Evolutionary conservation across 176 grass and related monocot species (phyloP), one percentile per base, ranked within the genome.

Genomic region (Typha latifolia): DNA sequence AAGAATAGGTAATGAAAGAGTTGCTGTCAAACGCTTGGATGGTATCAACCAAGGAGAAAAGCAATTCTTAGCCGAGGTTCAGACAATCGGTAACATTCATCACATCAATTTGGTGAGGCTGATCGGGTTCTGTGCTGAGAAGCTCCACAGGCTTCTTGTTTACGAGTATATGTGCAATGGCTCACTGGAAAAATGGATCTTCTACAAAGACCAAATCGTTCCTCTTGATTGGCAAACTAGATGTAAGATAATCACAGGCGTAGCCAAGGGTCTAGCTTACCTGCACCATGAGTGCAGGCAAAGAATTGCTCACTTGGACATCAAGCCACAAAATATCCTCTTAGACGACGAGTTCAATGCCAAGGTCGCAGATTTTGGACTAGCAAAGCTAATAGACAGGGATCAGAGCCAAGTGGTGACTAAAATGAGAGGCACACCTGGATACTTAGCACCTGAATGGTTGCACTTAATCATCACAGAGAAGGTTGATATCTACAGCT

Each of bases 391-490:
- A 22, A 89, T 94, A 4, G 85, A 94, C 32, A 84, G 85, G 63
- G 90, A 94, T 49, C 76, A 94, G 67, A 89, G 90, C 47, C 70
- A 94, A 62, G 79, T 94, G 53, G 85, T 94, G 82, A 94, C 85
- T 61, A 88, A 84, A 85, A 66, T 89, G 27, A 82, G 82, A 74
- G 90, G 85, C 50, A 94, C 90, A 69, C 81, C 80, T 12, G 79
- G 85, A 51, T 94, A 94, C 75, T 76, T 94, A 62, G 90, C 90
- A 72, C 90, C 85, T 20, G 85, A 94, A 65, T 89, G 85, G 90
- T 32, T 94, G 75, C 78, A 79, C 64, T 94, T 85, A 75, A 79
- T 68, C 13, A 94, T 94, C 69, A 94, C 85, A 19, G 85, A 94
- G 49, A 89, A 89, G 73, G 90, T 78, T 5, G 82, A 89, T 64